These are phyloP conservation scores for Hymenoscyphus linearis DNA, from an alignment of 2,329 filamentous ascomycete genomes.

Conservation along the genomic window DNA sequence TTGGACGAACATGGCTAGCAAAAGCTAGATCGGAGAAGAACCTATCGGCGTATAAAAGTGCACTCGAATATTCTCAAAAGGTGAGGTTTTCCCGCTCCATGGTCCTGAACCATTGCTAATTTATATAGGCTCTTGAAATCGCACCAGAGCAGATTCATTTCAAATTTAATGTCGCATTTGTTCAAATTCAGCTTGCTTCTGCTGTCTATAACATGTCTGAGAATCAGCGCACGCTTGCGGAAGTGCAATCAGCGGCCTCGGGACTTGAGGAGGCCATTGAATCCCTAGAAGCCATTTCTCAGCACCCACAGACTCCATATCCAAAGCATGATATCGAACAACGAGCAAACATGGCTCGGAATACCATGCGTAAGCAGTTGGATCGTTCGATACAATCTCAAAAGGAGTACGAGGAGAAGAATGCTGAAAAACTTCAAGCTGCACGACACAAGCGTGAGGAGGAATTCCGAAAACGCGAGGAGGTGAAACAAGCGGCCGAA, in stretches of 20 bases:
- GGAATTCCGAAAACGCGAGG: conserved; percentile 73
- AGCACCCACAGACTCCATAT: conserved; percentile 69
- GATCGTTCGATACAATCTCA: conserved; percentile 80
- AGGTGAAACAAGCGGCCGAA: conserved; percentile 62
- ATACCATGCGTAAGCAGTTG: conserved; percentile 89
- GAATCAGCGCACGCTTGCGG: conserved; percentile 68
- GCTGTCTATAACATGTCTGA: conserved; percentile 72
- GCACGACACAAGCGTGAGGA: conserved; percentile 76
- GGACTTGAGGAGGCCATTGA: conserved; percentile 85
- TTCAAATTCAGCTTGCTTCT: conserved; percentile 89
- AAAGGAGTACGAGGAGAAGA: conserved; percentile 87
- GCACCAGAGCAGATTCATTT: conserved; percentile 83
- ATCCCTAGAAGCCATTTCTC: conserved; percentile 57
- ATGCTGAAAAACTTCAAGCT: conserved; percentile 78
- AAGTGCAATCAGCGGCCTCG: conserved; percentile 73
- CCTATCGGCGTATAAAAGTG: conserved; percentile 56
- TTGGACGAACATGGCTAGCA: conserved; percentile 65
- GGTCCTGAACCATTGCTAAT: conserved; percentile 21
- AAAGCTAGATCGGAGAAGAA: conserved; percentile 61
- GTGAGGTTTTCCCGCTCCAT: conserved; percentile 35
- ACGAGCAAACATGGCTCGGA: conserved; percentile 93
- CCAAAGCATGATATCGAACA: conserved; percentile 87
- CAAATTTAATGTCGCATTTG: conserved; percentile 96
- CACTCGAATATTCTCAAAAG: conserved; percentile 59
- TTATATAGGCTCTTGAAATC: conserved; percentile 61